phyloP scores from a whole-genome alignment of 306 rosid genomes.

The Cucurbita moschata region DNA sequence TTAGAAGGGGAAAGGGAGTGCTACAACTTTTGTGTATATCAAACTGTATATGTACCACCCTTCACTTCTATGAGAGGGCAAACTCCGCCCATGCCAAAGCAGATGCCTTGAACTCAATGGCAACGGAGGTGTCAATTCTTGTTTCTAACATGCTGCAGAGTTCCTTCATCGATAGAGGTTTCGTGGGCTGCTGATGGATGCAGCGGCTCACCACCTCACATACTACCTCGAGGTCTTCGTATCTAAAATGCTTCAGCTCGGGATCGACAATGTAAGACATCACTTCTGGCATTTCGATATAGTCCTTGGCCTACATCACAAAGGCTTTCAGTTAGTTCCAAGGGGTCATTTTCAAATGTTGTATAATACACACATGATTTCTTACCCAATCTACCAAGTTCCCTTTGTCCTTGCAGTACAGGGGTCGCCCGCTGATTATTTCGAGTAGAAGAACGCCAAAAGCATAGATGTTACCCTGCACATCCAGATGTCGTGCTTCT shows the following conservation, averaged over 20 bases:
- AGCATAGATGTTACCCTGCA: slow-evolving; percentile 64
- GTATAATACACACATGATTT: background rate
- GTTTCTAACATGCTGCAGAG: slow-evolving; percentile 56
- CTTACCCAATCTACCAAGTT: slow-evolving; percentile 93
- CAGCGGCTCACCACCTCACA: slow-evolving; percentile 70
- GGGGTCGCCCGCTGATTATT: slow-evolving; percentile 79
- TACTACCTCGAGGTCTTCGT: slow-evolving; percentile 65
- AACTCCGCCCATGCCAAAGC: slow-evolving; percentile 98
- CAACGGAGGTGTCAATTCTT: slow-evolving; percentile 64
- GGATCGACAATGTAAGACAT: slow-evolving; percentile 78
- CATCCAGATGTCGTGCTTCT: slow-evolving; percentile 74
- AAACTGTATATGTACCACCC: background rate
- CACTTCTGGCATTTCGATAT: slow-evolving; percentile 66
- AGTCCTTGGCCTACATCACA: slow-evolving; percentile 71
- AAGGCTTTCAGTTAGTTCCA: background rate
- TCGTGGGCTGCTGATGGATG: slow-evolving; percentile 39
- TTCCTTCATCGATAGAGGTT: slow-evolving; percentile 52
- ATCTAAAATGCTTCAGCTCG: slow-evolving; percentile 49
- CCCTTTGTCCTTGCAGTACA: slow-evolving; percentile 67
- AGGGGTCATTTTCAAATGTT: background rate
- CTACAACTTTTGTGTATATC: background rate
- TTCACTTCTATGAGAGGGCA: slow-evolving; percentile 51
- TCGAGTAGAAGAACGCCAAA: slow-evolving; percentile 79
- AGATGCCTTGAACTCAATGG: slow-evolving; percentile 60
- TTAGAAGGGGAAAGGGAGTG: background rate